Conservation (phyloP, 768 basidiomycete species). For the Gelatoporia subvermispora region DNA sequence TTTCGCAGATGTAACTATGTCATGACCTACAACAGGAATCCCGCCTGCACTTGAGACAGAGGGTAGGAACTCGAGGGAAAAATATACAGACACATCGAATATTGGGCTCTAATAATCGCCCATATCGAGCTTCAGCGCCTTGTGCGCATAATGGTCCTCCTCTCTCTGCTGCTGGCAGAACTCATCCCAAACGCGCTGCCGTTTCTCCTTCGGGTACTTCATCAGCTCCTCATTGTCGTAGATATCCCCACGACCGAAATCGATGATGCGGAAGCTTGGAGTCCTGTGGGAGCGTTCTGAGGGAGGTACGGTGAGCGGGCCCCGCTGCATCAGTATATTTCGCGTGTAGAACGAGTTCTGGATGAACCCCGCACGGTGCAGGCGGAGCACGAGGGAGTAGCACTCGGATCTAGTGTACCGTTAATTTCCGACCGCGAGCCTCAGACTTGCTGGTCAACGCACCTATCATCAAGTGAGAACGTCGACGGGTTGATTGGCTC, state of each 20-base stretch:
- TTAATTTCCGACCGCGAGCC: neutral
- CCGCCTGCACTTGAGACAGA: too few species aligned
- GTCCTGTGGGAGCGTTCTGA: conserved; percentile 19
- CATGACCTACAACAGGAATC: too few species aligned
- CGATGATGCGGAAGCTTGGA: conserved; percentile 45
- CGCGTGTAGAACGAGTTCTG: conserved; percentile 39
- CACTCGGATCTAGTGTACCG: conserved; percentile 16
- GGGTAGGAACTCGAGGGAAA: too few species aligned
- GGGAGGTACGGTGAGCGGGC: conserved; percentile 32
- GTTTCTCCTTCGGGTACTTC: neutral
- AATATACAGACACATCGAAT: too few species aligned
- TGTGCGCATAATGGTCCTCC: conserved; percentile 2
- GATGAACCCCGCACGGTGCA: conserved; percentile 33
- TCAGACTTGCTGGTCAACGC: neutral
- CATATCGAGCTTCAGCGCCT: too few species aligned
- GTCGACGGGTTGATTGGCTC: conserved; percentile 22
- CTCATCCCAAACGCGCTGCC: neutral
- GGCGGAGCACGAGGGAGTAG: conserved; percentile 33
- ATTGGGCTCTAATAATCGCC: too few species aligned
- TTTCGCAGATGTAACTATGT: too few species aligned
- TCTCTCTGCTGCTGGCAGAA: neutral
- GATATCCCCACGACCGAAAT: conserved; percentile 38
- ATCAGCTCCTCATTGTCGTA: neutral
- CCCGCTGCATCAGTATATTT: conserved; percentile 41
- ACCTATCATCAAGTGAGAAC: conserved; percentile 20